Percentiles rank a stretch among this genome's conserved stretches.
These are phyloP conservation scores for Colletotrichum sp. DNA, from an alignment of 2,329 filamentous ascomycete genomes.

Conservation along the genomic window DNA sequence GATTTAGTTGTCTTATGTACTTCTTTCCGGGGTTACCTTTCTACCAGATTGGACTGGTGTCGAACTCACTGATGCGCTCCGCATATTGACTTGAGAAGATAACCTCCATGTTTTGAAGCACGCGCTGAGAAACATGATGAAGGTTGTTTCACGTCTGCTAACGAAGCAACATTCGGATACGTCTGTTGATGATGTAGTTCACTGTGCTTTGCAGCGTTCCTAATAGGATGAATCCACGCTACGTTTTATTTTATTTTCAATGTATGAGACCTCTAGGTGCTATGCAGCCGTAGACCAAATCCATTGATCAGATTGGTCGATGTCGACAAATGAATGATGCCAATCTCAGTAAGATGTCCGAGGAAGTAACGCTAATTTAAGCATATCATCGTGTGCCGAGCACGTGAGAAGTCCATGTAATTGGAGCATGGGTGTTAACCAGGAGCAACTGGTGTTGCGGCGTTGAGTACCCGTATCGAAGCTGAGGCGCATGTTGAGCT, in stretches of 20 bases:
- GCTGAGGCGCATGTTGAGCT: neutral
- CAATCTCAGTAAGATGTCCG: too few relatives aligned
- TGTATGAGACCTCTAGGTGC: neutral
- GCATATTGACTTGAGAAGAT: neutral
- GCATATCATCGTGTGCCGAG: neutral
- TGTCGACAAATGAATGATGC: neutral
- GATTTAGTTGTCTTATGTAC: too few relatives aligned
- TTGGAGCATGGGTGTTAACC: neutral
- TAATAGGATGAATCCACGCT: neutral
- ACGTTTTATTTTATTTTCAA: neutral
- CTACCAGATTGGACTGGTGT: too few relatives aligned
- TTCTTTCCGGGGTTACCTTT: too few relatives aligned
- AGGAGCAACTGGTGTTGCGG: neutral
- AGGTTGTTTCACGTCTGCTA: rapidly evolving
- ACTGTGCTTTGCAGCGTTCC: neutral
- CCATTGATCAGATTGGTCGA: neutral
- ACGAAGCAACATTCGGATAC: neutral
- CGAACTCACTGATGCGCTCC: neutral
- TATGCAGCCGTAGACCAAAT: too few relatives aligned
- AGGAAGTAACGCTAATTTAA: rapidly evolving
- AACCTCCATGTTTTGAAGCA: neutral
- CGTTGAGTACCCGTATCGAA: neutral
- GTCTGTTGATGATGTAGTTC: neutral
- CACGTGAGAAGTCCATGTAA: neutral
- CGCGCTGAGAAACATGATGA: neutral